Evolutionary conservation across 163 green algal genomes (phyloP).

Genomic region (Botryococcus braunii): DNA sequence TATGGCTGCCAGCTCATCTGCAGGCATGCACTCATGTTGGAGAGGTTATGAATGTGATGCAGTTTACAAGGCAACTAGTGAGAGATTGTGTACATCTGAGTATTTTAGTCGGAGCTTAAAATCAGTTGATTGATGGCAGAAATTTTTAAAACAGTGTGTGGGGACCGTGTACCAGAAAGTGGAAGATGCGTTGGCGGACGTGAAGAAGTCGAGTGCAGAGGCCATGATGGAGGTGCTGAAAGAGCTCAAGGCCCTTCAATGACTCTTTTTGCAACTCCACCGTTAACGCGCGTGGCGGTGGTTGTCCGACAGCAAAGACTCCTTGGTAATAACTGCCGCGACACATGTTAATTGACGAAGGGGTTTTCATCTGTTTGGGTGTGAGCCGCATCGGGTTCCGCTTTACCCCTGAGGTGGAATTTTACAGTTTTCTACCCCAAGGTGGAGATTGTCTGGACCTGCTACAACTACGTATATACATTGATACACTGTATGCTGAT

Average conservation of each 20-base stretch:
- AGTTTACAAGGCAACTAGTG: background rate
- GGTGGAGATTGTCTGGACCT: no score
- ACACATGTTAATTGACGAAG: no score
- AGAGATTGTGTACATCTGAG: background rate
- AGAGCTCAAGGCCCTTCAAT: conserved; percentile 14
- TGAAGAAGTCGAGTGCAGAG: conserved; percentile 45
- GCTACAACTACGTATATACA: no score
- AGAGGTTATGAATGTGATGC: background rate
- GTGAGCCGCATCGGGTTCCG: no score
- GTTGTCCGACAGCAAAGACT: no score
- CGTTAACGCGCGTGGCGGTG: no score
- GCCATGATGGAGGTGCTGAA: conserved; percentile 39
- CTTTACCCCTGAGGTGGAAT: no score
- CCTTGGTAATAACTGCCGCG: no score
- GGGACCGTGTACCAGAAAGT: conserved; percentile 39
- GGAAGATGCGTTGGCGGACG: conserved; percentile 40
- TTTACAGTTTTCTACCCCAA: no score
- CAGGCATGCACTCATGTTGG: background rate
- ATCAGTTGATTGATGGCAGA: background rate
- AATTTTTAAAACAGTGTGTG: background rate
- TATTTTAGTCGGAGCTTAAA: background rate
- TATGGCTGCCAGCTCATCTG: background rate
- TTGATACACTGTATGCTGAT: no score
- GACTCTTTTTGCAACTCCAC: no score
- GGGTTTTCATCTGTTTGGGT: no score